Conservation (phyloP, 371 early-diverging fungal genomes). For the Haplosporangium sp. region DNA sequence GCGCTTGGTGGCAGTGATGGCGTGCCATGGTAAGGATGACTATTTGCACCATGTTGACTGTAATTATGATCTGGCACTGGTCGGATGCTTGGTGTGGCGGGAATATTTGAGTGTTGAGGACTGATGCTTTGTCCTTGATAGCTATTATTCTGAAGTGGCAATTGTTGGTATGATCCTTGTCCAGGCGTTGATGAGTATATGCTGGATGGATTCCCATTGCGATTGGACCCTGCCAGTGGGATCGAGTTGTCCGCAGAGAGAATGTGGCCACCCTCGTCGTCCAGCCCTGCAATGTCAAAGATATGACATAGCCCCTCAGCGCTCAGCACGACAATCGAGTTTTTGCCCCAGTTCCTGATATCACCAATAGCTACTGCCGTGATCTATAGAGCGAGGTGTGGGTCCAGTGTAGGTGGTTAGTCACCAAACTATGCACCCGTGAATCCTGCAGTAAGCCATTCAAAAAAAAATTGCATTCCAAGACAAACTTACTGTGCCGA, state of each 20-base stretch:
- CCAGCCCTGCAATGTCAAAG: constrained; percentile 66
- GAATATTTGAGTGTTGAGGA: constrained; percentile 18
- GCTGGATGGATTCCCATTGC: constrained; percentile 27
- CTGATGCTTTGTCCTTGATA: constrained; percentile 2
- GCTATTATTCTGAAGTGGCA: not conserved
- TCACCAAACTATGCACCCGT: not conserved
- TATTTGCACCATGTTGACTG: constrained; percentile 10
- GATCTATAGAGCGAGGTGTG: constrained; percentile 57
- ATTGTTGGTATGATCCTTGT: constrained; percentile 26
- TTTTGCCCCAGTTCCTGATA: constrained; percentile 71
- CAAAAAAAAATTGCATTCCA: not conserved
- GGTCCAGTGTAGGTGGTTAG: not conserved
- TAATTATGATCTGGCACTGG: constrained; percentile 49
- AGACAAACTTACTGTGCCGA: constrained; percentile 66
- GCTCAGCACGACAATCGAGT: constrained; percentile 73
- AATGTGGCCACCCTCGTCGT: constrained; percentile 16
- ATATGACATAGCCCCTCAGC: constrained; percentile 78
- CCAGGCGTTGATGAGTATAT: constrained; percentile 35
- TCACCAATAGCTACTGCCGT: constrained; percentile 78
- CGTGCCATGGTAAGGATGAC: constrained; percentile 24
- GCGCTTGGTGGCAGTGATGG: constrained; percentile 39
- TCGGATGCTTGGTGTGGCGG: constrained; percentile 44
- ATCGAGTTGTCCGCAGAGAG: not conserved
- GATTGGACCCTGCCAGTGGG: not conserved
- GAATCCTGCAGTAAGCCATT: not conserved